A percentile compares a stretch with the other conserved stretches of the same genome.
Conservation (phyloP, 805 yeast genomes). For the Candida palmyrensis region DNA sequence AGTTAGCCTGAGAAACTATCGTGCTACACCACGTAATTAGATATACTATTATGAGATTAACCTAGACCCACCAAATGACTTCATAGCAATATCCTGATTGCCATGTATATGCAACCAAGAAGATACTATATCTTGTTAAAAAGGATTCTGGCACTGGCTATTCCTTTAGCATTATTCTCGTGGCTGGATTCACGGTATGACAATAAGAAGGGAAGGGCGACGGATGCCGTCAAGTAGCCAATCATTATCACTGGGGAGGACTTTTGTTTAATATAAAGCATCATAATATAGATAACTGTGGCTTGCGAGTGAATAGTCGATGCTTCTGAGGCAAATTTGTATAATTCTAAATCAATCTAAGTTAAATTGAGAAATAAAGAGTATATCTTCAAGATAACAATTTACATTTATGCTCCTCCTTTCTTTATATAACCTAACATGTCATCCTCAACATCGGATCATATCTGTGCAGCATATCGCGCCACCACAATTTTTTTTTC, state of each 20-base stretch:
- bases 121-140: slow-evolving; percentile 23
- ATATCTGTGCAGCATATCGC: not conserved
- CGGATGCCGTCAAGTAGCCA: slow-evolving; percentile 34
- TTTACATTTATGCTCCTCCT: no score
- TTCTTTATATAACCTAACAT: no score
- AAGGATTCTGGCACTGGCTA: slow-evolving; percentile 28
- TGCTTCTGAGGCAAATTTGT: no score
- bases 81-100: no score
- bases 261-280: slow-evolving; percentile 4
- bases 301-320: no score
- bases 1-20: no score
- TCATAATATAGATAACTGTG: not conserved
- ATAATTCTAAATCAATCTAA: no score
- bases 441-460: not conserved
- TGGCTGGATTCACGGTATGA: slow-evolving; percentile 31
- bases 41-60: no score
- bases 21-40: no score
- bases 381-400: no score
- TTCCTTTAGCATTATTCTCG: slow-evolving; percentile 21
- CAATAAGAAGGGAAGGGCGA: slow-evolving; percentile 35
- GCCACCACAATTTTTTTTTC: not conserved
- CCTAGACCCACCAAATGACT: no score
- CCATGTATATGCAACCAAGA: not conserved
- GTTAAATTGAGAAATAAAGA: no score
- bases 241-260: slow-evolving; percentile 26